phyloP scores from a whole-genome alignment of 768 basidiomycete genomes.

The Suillus bovinus region DNA sequence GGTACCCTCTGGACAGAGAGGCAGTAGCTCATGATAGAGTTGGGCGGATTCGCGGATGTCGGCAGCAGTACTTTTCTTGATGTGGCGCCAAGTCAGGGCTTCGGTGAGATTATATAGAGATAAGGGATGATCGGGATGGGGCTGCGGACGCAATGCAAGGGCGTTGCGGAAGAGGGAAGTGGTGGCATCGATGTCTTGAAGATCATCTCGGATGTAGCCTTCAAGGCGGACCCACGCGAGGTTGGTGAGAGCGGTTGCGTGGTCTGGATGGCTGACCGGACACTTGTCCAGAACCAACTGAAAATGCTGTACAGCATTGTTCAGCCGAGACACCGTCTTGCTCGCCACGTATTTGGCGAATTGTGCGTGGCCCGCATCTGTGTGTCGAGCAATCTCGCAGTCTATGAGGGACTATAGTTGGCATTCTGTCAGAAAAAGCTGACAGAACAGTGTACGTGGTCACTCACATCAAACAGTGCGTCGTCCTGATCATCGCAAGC shows the following conservation, averaged over 20 bases:
- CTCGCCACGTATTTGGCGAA: background rate
- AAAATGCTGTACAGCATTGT: background rate
- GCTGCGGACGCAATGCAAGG: background rate
- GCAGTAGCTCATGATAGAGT: background rate
- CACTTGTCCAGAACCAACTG: background rate
- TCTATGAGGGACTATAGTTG: background rate
- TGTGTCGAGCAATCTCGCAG: background rate
- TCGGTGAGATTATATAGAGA: background rate
- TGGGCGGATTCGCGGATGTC: background rate
- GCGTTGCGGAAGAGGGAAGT: background rate
- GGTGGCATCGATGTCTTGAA: background rate
- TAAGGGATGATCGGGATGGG: background rate
- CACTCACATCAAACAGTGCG: background rate
- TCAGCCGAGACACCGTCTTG: background rate
- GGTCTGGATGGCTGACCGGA: background rate
- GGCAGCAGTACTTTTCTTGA: background rate
- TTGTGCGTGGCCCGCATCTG: background rate
- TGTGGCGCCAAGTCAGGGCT: background rate
- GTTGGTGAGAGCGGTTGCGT: background rate
- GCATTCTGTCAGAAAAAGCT: background rate
- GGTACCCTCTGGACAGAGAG: background rate
- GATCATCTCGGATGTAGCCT: background rate
- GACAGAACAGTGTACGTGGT: background rate
- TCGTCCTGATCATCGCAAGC: background rate
- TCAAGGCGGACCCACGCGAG: background rate